Evolutionary conservation across 352 stramenopile species (phyloP), one percentile per base, ranked within the genome.

Genomic region (Pythium vanterpoolii): DNA sequence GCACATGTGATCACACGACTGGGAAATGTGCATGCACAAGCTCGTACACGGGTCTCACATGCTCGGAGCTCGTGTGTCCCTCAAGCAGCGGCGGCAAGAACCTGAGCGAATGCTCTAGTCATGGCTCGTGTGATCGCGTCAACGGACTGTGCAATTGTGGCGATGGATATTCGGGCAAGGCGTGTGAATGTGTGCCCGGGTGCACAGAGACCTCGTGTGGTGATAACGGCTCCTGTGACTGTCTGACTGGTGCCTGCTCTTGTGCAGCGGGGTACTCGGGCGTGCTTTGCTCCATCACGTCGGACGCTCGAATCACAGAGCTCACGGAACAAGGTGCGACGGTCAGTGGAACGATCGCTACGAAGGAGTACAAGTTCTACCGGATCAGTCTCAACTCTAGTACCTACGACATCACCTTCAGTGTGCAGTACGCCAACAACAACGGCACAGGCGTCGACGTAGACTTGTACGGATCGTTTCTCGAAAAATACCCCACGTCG

Each of bases 401-500:
- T 24, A 77, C 81, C 8, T 91, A 83, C 43, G 83, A 93, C 50
- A 62, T 89, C 39, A 86, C 81, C 11, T 84, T 90, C 19, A 52
- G 86, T 11, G 51, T 86, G 7, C 55, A 70, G 5, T 86, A 83
- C 46, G 44, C 61, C 5, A 56, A 48, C 10, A 60, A 54, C 3
- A 47, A 42, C 1, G 48, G 62, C 9, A 60, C 46, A 0, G 50
- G 62, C 9, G 56, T 66, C 16, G 82, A 93, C 48, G 62, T 87
- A 21, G 83, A 90, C 51, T 56, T 93, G 24, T 90, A 90, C 38
- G 81, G 75, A 16, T 93, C 83, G 1, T 93, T 93, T 52, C 72
- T 86, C 46, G 76, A 88, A 34, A 43, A 45, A 23, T 79, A 72
- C 21, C 81, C 83, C 27, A 89, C 72, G 16, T 76, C 78, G 1